Evolutionary conservation across 139 green algal genomes (phyloP), one percentile per base, ranked within the genome.

Genomic region (Closterium sp.): DNA sequence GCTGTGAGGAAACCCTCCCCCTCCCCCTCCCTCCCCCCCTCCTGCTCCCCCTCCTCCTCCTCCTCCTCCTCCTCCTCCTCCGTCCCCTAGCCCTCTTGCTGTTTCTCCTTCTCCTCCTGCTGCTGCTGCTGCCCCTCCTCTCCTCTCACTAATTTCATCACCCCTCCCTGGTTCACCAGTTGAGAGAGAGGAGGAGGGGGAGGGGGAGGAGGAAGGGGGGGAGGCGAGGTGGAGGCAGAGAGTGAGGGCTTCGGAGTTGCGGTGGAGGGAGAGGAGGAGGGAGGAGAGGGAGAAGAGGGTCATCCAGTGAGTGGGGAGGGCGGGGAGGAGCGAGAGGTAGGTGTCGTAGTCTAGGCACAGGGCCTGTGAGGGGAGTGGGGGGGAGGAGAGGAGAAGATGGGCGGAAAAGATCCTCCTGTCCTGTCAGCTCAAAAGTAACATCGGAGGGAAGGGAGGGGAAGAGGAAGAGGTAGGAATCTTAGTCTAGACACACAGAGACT

Each of bases 211-310:
- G 55, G 55, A 76, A 76, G 55, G 55, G 16, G 55, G 55, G 55
- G 55, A 76, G 55, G 55, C 55, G 55, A 76, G 16, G 55, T 76
- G 55, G 3, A 76, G 55, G 93, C 95, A 96, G 83, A 93, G 87
- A 23, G 93, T 92, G 34, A 99, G 95, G 6, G 95, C 97, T 91
- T 98, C 96, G 30, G 94, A 90, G 64, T 97, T 97, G 85, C 97
- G 92, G 88, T 98, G 97, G 66, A 96, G 66, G 43, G 98, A 96
- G 88, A 99, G 90, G n/a, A 90, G 93, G 4, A 96, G 34, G 0
- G 91, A 90, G 2, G 96, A 96, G 19, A 96, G 91, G 95, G 98
- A 98, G 93, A 97, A 98, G 84, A 96, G 85, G 3, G 93, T 86
- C 35, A 96, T 94, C 96, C 96, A 95, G 83, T 94, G 90, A 9